Percentiles rank a stretch among this genome's conserved stretches.
Conservation (phyloP, 2,329 filamentous ascomycete genomes). For the Phialophora expanda region DNA sequence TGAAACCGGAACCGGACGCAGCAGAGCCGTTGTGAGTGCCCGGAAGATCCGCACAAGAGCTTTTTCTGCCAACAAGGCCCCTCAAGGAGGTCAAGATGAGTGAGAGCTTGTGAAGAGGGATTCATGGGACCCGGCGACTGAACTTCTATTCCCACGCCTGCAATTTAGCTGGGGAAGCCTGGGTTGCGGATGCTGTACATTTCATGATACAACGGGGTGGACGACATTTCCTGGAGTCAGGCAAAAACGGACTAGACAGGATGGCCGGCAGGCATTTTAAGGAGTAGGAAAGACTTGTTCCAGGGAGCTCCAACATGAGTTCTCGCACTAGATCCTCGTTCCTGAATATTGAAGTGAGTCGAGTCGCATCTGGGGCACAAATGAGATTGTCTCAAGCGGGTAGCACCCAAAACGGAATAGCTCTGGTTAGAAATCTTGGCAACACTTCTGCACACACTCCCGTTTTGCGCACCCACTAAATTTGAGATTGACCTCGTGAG, state of each 20-base stretch:
- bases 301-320: conserved; percentile 10
- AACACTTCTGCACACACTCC: conserved; percentile 12
- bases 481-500: conserved; percentile 22
- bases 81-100: neutral
- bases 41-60: neutral
- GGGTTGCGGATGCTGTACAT: conserved; percentile 22
- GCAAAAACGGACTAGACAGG: conserved; percentile 25
- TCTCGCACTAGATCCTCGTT: conserved; percentile 7
- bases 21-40: conserved; percentile 33
- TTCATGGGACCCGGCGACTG: neutral
- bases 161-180: conserved; percentile 2
- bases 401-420: neutral
- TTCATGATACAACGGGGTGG: conserved; percentile 17
- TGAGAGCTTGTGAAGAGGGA: neutral
- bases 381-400: neutral
- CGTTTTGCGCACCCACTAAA: conserved; percentile 18
- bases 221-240: conserved; percentile 26
- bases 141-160: neutral
- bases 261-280: conserved; percentile 24
- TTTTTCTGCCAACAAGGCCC: neutral
- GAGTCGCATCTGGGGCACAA: no score
- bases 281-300: conserved; percentile 16
- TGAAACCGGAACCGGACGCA: conserved; percentile 30
- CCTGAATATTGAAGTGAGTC: conserved; percentile 1
- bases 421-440: neutral